Conservation (phyloP, 345 rosid species). For the Aethionema arabicum region DNA sequence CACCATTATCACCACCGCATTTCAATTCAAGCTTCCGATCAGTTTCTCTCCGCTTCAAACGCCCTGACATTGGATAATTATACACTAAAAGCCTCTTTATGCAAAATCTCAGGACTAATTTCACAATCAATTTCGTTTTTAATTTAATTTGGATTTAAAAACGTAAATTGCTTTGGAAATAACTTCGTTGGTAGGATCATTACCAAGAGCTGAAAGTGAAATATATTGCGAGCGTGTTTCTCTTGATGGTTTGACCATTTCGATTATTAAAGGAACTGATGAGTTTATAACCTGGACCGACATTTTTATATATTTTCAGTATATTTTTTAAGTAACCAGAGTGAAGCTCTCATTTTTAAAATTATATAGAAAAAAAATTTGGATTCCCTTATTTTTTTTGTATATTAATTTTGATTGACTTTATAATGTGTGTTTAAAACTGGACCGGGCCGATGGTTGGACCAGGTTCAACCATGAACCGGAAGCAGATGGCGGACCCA, state of each 20-base stretch:
- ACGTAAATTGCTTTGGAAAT: constrained; percentile 40
- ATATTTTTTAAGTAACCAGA: too few species aligned
- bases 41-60: constrained; percentile 38
- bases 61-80: constrained; percentile 57
- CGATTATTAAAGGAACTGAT: constrained; percentile 27
- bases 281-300: not conserved
- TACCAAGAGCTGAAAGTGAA: constrained; percentile 49
- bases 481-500: too few species aligned
- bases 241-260: constrained; percentile 46
- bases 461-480: too few species aligned
- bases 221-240: constrained; percentile 39
- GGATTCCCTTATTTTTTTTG: too few species aligned
- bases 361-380: too few species aligned
- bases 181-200: constrained; percentile 41
- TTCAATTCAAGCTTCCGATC: constrained; percentile 42
- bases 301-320: not conserved
- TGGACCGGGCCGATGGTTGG: too few species aligned
- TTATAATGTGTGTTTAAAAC: too few species aligned
- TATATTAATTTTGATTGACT: too few species aligned
- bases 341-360: too few species aligned
- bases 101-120: constrained; percentile 22
- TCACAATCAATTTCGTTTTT: constrained; percentile 6
- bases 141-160: constrained; percentile 43
- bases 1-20: constrained; percentile 25
- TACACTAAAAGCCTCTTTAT: constrained; percentile 46